A percentile compares a stretch with the other conserved stretches of the same genome.
Evolutionary conservation across 345 rosid genomes (phyloP).

Genomic region (Eucalyptus pumila): DNA sequence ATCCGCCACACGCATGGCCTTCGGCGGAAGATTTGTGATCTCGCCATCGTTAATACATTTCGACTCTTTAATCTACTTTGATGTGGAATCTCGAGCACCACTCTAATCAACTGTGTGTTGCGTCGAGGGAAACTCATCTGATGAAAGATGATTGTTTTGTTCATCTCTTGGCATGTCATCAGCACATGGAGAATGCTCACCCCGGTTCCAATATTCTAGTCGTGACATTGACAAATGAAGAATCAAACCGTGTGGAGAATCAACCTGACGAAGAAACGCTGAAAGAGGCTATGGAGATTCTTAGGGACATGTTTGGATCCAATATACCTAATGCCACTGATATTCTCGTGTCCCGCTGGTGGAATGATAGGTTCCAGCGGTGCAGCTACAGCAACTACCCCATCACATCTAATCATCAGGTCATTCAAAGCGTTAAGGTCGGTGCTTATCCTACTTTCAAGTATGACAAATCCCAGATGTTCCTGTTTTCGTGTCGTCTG

Average conservation of each 20-base stretch:
- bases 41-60: neutral
- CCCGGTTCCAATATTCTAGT: slow-evolving; percentile 88
- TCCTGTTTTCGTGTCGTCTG: neutral
- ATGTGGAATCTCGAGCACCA: neutral
- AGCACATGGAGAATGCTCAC: slow-evolving; percentile 98
- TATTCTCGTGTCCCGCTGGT: slow-evolving; percentile 91
- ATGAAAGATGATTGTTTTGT: slow-evolving; percentile 4
- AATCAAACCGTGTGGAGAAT: slow-evolving; percentile 87
- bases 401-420: slow-evolving; percentile 50
- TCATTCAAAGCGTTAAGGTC: slow-evolving; percentile 55
- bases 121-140: neutral
- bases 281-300: slow-evolving; percentile 79
- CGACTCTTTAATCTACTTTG: neutral
- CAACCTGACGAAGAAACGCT: slow-evolving; percentile 69
- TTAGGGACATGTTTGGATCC: slow-evolving; percentile 88
- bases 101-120: neutral
- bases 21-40: slow-evolving; percentile 4
- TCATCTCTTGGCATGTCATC: slow-evolving; percentile 28
- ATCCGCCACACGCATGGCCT: neutral
- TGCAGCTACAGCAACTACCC: slow-evolving; percentile 98
- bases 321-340: slow-evolving; percentile 61
- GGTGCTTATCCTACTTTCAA: neutral
- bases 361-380: slow-evolving; percentile 91
- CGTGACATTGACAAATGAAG: slow-evolving; percentile 83
- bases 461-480: neutral